Evolutionary conservation across 805 yeast genomes (phyloP).

Genomic region (Candida schatavii): DNA sequence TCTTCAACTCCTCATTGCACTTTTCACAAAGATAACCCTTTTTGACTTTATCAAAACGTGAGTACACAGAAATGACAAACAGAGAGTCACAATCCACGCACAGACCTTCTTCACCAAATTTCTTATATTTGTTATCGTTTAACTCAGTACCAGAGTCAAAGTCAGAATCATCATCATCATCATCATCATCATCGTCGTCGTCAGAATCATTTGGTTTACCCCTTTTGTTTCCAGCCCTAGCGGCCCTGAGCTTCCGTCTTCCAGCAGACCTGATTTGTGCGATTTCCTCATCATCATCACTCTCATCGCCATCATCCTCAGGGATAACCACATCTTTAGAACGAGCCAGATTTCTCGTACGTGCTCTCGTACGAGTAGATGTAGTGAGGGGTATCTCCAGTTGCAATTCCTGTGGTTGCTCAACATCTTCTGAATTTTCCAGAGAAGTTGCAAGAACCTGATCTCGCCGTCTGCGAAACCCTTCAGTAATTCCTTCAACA

Average conservation of each 20-base stretch:
- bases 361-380: constrained; percentile 2
- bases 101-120: constrained; percentile 51
- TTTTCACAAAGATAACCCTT: constrained; percentile 67
- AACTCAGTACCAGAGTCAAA: constrained; percentile 25
- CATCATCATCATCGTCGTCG: constrained; percentile 33
- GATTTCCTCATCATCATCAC: constrained; percentile 21
- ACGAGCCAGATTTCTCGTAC: constrained; percentile 5
- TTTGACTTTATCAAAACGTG: constrained; percentile 48
- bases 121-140: constrained; percentile 19
- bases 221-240: constrained; percentile 17
- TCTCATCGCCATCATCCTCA: constrained; percentile 15
- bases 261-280: constrained; percentile 36
- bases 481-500: constrained; percentile 86
- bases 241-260: constrained; percentile 40
- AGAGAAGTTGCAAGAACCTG: not conserved
- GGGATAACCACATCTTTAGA: not conserved
- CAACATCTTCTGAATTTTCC: constrained; percentile 25
- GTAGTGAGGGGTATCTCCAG: constrained; percentile 1
- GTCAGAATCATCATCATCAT: constrained; percentile 20
- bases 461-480: constrained; percentile 48
- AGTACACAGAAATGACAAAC: constrained; percentile 65
- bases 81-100: constrained; percentile 63
- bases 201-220: constrained; percentile 28
- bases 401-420: constrained; percentile 6
- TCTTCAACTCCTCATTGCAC: constrained; percentile 46